A percentile compares a stretch with the other conserved stretches of the same genome.
Evolutionary conservation across 306 rosid genomes (phyloP).

Genomic region (Pterocarpus macrocarpus): DNA sequence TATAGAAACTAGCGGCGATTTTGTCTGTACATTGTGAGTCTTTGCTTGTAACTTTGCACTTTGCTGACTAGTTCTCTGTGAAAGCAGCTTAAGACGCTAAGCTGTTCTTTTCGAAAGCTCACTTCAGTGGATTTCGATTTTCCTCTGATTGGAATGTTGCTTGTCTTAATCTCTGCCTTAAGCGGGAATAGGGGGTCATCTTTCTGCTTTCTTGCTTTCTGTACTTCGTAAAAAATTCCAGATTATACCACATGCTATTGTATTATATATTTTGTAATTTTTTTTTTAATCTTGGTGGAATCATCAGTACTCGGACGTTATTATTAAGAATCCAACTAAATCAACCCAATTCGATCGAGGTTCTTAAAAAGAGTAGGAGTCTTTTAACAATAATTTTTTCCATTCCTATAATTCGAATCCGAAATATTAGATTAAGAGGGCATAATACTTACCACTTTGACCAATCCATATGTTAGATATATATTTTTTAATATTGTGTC

Average conservation of each 20-base stretch:
- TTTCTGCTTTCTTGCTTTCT: constrained; percentile 11
- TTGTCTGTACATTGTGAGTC: constrained; percentile 78
- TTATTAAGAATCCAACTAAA: too few relatives aligned
- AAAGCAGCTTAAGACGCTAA: constrained; percentile 38
- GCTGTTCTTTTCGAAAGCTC: background rate
- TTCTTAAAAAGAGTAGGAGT: too few relatives aligned
- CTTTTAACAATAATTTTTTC: too few relatives aligned
- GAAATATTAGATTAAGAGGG: too few relatives aligned
- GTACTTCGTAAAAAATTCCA: constrained; percentile 25
- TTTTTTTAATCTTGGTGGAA: too few relatives aligned
- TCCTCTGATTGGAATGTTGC: constrained; percentile 51
- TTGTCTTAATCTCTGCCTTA: constrained; percentile 45
- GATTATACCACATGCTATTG: background rate
- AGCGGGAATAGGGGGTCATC: constrained; percentile 47
- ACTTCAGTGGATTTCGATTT: constrained; percentile 24
- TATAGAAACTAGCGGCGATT: constrained; percentile 87
- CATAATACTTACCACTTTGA: too few relatives aligned
- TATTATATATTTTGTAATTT: background rate
- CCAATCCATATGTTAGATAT: too few relatives aligned
- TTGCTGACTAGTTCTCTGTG: constrained; percentile 17
- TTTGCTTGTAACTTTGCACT: background rate
- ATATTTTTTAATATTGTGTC: too few relatives aligned
- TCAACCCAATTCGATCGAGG: too few relatives aligned
- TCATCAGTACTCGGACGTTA: too few relatives aligned
- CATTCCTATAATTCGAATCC: too few relatives aligned